Base-by-base conservation (phyloP, 2,329 filamentous ascomycete genomes). In the Monilinia polystroma region DNA sequence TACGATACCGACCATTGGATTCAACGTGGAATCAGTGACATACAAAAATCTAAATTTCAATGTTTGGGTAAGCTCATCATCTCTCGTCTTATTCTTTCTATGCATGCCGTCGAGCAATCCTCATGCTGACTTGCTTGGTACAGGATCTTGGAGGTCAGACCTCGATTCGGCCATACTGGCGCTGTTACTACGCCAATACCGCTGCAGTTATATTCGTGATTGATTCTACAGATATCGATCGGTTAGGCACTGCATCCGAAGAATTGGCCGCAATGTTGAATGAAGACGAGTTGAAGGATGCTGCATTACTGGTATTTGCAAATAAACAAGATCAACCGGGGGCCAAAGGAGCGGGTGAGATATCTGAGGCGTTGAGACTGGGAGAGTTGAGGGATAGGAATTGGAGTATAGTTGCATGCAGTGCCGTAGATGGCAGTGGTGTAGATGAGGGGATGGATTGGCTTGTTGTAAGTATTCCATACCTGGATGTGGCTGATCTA, bases 241-340 rank as follows among this genome's bases (percentile, higher is more conserved):
- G 95, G 71, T 81, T 99, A 72, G 89, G 92, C 72, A 99, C 93
- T 26, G 95, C 95, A 3, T 89, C 92, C 3, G 95, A 98, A 77
- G 95, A 99, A 80, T 82, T 99, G 66, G 86, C 90, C 67, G 92
- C 93, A 20, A 99, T 99, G 95, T 81, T 99, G 70, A 96, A 96
- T 76, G 95, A 99, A 80, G 95, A 98, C 72, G 94, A 99, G 80
- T 85, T 99, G 66, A 91, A 92, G 77, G 95, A 98, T 76, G 94
- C 95, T 16, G 89, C 93, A 29, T 82, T 99, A 65, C 81, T 99
- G 65, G 95, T 99, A 14, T 99, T 98, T 79, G 95, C 95, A 75
- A 99, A 99, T 82, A 99, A 99, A 82, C 95, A 99, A 79, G 95
- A 99, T 80, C 93, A 98, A 79, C 94, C 94, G 2, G 95, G 95